phyloP scores from a whole-genome alignment of 1,139 yeast genomes.

The Hemisphaericaspora subhashii region DNA sequence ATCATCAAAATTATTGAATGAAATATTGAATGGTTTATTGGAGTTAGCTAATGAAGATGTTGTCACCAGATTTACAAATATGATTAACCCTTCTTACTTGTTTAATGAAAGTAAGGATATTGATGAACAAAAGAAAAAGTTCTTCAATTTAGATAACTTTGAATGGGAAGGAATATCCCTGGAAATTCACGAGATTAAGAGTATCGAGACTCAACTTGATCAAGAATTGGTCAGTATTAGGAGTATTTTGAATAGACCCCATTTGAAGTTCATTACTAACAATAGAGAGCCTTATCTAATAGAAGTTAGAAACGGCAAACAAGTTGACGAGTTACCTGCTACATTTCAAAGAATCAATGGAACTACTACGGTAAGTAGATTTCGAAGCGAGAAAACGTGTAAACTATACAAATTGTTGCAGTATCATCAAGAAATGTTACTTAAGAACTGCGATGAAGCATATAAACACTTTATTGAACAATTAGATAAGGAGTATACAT shows the following conservation, averaged over 20 bases:
- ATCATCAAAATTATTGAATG: conserved; percentile 25
- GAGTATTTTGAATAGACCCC: conserved; percentile 53
- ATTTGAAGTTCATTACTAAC: conserved; percentile 54
- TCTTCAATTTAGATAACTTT: conserved; percentile 48
- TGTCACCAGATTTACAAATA: conserved; percentile 39
- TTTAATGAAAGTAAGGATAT: conserved; percentile 45
- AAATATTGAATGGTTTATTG: conserved; percentile 23
- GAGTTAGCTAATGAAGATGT: conserved; percentile 17
- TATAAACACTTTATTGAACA: conserved; percentile 52
- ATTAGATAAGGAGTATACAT: conserved; percentile 48
- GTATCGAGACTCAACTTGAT: conserved; percentile 45
- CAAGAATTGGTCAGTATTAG: conserved; percentile 52
- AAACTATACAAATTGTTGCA: conserved; percentile 55
- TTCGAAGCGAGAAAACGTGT: conserved; percentile 60
- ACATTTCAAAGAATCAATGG: conserved; percentile 78
- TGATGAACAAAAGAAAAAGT: conserved; percentile 49
- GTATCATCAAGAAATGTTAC: conserved; percentile 61
- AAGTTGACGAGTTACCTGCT: conserved; percentile 57
- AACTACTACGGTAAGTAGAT: conserved; percentile 71
- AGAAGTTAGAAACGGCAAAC: conserved; percentile 64
- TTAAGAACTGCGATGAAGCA: conserved; percentile 54
- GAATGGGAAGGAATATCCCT: conserved; percentile 41
- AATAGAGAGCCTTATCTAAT: conserved; percentile 68
- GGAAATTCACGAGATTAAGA: conserved; percentile 43
- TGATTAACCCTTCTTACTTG: conserved; percentile 61